Conservation (phyloP, 1,139 yeast species). For the Debaryomycetaceae sp. region DNA sequence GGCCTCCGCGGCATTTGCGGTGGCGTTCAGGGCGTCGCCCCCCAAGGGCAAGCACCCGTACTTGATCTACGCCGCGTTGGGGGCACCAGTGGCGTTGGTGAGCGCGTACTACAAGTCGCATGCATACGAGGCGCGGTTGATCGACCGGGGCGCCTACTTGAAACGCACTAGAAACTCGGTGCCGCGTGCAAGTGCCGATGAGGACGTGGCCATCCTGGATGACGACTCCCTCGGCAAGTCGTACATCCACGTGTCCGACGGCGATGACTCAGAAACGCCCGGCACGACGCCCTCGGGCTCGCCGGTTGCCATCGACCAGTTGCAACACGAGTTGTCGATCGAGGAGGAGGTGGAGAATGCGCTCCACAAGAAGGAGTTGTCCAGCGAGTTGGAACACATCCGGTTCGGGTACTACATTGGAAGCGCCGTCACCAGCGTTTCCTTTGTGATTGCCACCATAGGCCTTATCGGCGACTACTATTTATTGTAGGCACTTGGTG, state of each 20-base stretch:
- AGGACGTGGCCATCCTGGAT: constrained; percentile 14
- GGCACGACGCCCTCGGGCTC: constrained; percentile 30
- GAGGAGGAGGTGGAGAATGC: constrained; percentile 41
- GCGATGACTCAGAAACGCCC: constrained; percentile 29
- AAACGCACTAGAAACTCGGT: constrained; percentile 11
- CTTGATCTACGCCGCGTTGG: constrained; percentile 50
- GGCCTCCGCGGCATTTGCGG: constrained; percentile 34
- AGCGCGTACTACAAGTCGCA: constrained; percentile 20
- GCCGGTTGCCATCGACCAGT: constrained; percentile 16
- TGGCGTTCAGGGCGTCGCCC: constrained; percentile 42
- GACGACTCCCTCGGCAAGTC: constrained; percentile 46
- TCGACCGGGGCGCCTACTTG: too few species aligned
- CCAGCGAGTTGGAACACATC: constrained; percentile 27
- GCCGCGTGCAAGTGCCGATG: constrained; percentile 8
- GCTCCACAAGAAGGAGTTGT: constrained; percentile 36
- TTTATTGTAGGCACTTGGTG: constrained; percentile 20
- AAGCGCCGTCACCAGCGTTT: constrained; percentile 35
- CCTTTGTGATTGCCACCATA: constrained; percentile 39
- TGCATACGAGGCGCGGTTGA: constrained; percentile 15
- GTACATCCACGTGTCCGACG: constrained; percentile 46
- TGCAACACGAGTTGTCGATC: constrained; percentile 19
- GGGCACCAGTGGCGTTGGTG: constrained; percentile 35
- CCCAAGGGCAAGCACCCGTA: constrained; percentile 50
- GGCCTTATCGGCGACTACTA: constrained; percentile 50
- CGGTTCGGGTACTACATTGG: constrained; percentile 30